These are phyloP conservation scores for Pseudogymnoascus sp. DNA, from an alignment of 2,329 filamentous ascomycete genomes.

Conservation along the genomic window DNA sequence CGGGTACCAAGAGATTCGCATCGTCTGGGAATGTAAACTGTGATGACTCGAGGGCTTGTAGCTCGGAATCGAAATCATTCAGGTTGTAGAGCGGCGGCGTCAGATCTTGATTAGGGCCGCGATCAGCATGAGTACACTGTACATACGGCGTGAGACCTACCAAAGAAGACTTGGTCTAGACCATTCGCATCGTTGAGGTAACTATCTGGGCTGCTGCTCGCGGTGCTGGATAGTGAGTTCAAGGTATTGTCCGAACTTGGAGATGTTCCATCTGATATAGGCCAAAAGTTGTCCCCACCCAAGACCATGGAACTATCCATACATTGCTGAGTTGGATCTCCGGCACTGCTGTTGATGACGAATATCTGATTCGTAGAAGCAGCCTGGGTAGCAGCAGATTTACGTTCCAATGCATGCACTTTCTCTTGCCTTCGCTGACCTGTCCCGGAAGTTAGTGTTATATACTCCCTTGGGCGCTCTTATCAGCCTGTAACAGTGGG, in stretches of 20 bases:
- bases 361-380: constrained; percentile 3
- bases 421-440: constrained; percentile 12
- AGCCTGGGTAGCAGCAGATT: not conserved
- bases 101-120: not conserved
- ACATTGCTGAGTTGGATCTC: not conserved
- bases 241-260: constrained; percentile 8
- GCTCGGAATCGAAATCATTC: constrained; percentile 9
- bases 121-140: not conserved
- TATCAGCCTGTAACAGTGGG: not conserved
- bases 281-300: not conserved
- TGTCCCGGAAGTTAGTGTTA: not conserved
- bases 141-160: constrained; percentile 1
- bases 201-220: not conserved
- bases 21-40: constrained; percentile 13
- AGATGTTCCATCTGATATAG: constrained; percentile 7
- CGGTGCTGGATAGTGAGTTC: not conserved
- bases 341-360: not conserved
- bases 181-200: constrained; percentile 3
- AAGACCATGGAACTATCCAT: not conserved
- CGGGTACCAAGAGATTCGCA: not conserved
- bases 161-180: constrained; percentile 4
- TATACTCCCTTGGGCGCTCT: not conserved
- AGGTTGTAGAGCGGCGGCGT: not conserved
- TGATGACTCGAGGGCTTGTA: constrained; percentile 15
- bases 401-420: constrained; percentile 11